A percentile compares a stretch with the other conserved stretches of the same genome.
These are phyloP conservation scores for Hygrophoropsis aurantiaca DNA, from an alignment of 768 basidiomycete species.

Conservation along the genomic window DNA sequence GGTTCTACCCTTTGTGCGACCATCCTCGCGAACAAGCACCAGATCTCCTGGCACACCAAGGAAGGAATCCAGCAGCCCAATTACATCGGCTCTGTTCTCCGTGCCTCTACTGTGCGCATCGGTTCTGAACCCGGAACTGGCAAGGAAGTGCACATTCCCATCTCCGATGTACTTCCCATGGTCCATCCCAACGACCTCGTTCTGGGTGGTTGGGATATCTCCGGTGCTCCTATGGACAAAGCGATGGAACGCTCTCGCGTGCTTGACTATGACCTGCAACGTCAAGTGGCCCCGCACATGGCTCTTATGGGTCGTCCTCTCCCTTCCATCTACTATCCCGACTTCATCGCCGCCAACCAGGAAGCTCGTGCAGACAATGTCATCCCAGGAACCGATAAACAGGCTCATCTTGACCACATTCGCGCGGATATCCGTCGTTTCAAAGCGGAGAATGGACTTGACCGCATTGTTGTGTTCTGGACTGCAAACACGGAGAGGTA, in stretches of 20 bases:
- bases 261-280: conserved; percentile 94
- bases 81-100: conserved; percentile 95
- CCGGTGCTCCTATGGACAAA: conserved; percentile 76
- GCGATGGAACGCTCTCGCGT: conserved; percentile 94
- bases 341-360: conserved; percentile 98
- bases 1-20: conserved; percentile 93
- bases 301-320: conserved; percentile 76
- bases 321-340: conserved; percentile 95
- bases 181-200: conserved; percentile 98
- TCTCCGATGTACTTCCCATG: conserved; percentile 94
- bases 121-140: conserved; percentile 77
- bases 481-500: conserved; percentile 99
- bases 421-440: conserved; percentile 93
- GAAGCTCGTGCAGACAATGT: conserved; percentile 94
- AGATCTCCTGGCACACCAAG: conserved; percentile 95
- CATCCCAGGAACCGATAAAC: conserved; percentile 83
- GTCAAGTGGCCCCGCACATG: conserved; percentile 90
- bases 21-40: conserved; percentile 93
- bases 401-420: conserved; percentile 87
- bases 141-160: conserved; percentile 89
- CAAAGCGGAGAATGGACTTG: conserved; percentile 79
- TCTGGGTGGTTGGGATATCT: conserved; percentile 98
- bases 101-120: conserved; percentile 92
- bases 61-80: conserved; percentile 90
- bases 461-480: conserved; percentile 94